phyloP scores from a whole-genome alignment of 1,284 basidiomycete species.

The Leccinum angustisporum region DNA sequence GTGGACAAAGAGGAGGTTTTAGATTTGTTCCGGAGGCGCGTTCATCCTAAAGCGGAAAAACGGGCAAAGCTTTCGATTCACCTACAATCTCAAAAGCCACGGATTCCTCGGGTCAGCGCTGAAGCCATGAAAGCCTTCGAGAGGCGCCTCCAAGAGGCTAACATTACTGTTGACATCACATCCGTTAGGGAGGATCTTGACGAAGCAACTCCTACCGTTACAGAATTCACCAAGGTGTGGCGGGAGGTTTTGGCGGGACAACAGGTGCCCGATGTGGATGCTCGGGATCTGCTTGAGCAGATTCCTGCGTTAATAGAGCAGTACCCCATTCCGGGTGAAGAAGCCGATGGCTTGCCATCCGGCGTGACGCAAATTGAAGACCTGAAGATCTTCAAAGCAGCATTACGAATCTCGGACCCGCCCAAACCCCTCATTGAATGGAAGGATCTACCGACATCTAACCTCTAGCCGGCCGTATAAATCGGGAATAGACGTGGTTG shows the following conservation, averaged over 20 bases:
- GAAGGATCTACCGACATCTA: conserved; percentile 62
- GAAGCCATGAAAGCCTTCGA: conserved; percentile 69
- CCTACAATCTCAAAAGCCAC: conserved; percentile 67
- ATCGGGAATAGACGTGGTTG: neutral
- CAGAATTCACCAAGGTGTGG: conserved; percentile 57
- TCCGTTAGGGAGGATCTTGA: conserved; percentile 47
- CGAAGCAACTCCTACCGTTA: conserved; percentile 45
- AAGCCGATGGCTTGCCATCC: conserved; percentile 45
- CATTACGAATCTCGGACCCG: conserved; percentile 49
- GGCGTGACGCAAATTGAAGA: conserved; percentile 69
- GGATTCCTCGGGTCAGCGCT: conserved; percentile 60
- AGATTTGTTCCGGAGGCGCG: conserved; percentile 67
- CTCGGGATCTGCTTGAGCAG: conserved; percentile 49
- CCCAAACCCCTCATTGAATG: conserved; percentile 65
- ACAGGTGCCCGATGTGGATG: conserved; percentile 42
- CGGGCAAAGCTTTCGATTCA: conserved; percentile 85
- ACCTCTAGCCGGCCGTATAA: conserved; percentile 33
- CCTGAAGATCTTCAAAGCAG: conserved; percentile 68
- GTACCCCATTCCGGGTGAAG: conserved; percentile 44
- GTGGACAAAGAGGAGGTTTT: conserved; percentile 80
- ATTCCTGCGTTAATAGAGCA: conserved; percentile 42
- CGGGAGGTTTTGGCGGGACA: conserved; percentile 50
- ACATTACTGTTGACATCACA: conserved; percentile 53
- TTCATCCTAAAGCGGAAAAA: conserved; percentile 69
- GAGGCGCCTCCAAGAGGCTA: conserved; percentile 49